Base-by-base conservation (phyloP, 352 stramenopile species). In the Globisporangium megalacanthum region DNA sequence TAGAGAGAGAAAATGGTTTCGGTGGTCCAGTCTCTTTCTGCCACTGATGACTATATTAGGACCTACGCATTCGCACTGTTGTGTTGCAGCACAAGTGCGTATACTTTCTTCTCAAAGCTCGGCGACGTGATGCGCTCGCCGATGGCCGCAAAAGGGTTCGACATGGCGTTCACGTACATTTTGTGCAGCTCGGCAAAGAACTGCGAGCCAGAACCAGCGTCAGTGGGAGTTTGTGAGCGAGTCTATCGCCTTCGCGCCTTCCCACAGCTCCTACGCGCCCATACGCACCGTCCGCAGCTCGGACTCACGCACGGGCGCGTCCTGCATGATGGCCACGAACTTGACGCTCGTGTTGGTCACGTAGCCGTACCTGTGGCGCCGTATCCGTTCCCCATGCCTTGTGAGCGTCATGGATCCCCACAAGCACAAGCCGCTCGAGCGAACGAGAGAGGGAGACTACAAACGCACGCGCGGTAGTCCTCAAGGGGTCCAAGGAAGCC, bases 301-400 rank as follows among this genome's bases (percentile, higher is more conserved):
- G 1, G 79, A 88, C 47, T 93, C 83, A 52, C 84, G 83, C 56
- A 84, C 71, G 9, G 83, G 85, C 19, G 70, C 60, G 66, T 92
- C 83, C 53, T 92, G 79, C 20, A 92, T 61, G 52, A 95, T 83
- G 47, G 69, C 80, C 6, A 95, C 71, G 52, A 93, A 79, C 68
- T 95, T 95, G 65, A 89, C 72, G 11, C 79, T 83, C 53, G 83
- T 92, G 70, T 93, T 95, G 62, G 85, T 93, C 51, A 93, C 79
- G 63, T 95, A 95, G 19, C 73, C 83, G 47, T 92, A 87, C 31
- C 76, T 86, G 64, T 17, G 14, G 15, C 1, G 10, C 25, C 11
- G 29, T 8, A 11, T 45, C 5, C 49, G 39, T 41, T 10, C 13
- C 48, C 20, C 4, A 29, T 9, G 41, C 4, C 41, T 39, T 39